A percentile compares a stretch with the other conserved stretches of the same genome.
Evolutionary conservation across 2,329 filamentous ascomycete species (phyloP).

Genomic region (Aspergillus transmontanensis): DNA sequence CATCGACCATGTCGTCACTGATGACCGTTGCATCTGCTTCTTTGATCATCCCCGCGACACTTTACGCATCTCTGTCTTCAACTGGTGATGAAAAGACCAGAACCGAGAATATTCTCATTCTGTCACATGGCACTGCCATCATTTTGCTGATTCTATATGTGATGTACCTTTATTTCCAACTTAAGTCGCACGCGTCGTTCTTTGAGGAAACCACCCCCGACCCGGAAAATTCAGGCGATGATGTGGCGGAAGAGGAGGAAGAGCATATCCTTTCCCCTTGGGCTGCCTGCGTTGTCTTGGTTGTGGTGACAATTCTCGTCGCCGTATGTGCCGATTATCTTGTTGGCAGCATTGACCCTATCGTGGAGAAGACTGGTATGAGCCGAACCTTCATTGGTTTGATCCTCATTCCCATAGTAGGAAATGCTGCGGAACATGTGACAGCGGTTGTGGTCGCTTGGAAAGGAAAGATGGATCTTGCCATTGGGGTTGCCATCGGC

Average conservation of each 20-base stretch:
- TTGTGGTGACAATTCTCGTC: slow-evolving; percentile 70
- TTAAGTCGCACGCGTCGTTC: slow-evolving; percentile 71
- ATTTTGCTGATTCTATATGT: slow-evolving; percentile 75
- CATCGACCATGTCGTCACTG: slow-evolving; percentile 62
- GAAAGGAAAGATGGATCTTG: slow-evolving; percentile 68
- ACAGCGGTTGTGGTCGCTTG: slow-evolving; percentile 78
- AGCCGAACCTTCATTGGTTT: slow-evolving; percentile 81
- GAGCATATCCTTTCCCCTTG: slow-evolving; percentile 62
- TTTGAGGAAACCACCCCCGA: slow-evolving; percentile 58
- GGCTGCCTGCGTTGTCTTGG: slow-evolving; percentile 67
- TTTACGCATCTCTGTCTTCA: slow-evolving; percentile 65
- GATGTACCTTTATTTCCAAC: slow-evolving; percentile 77
- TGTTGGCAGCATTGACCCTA: slow-evolving; percentile 72
- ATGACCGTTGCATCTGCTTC: slow-evolving; percentile 77
- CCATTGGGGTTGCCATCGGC: slow-evolving; percentile 79
- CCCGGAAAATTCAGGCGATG: slow-evolving; percentile 22
- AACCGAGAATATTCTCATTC: slow-evolving; percentile 64
- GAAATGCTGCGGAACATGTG: slow-evolving; percentile 79
- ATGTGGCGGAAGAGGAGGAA: slow-evolving; percentile 48
- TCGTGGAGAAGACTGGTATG: slow-evolving; percentile 70
- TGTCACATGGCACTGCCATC: slow-evolving; percentile 75
- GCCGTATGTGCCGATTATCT: slow-evolving; percentile 76
- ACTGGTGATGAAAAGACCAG: slow-evolving; percentile 29
- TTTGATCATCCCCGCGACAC: slow-evolving; percentile 75
- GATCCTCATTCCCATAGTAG: slow-evolving; percentile 77